Base-by-base conservation (phyloP, 2,329 filamentous ascomycete genomes). In the Colletotrichum limetticola region DNA sequence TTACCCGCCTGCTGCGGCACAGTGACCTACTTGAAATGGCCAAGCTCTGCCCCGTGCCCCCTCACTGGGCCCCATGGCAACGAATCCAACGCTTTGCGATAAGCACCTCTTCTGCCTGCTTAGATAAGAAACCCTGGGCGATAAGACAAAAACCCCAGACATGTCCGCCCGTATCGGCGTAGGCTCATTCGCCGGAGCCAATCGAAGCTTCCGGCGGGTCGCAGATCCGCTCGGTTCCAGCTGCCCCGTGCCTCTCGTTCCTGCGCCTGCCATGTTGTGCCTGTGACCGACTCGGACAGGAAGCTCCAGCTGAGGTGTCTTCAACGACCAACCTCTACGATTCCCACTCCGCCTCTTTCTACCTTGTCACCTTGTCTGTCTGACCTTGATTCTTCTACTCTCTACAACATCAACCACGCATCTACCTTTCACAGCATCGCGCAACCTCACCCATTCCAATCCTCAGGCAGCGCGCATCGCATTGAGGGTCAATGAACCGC, bases 241-340 rank as follows among this genome's bases (percentile, higher is more conserved):
- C 19, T 59, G 30, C 56, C 37, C 37, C 37, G 37, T 42, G 37
- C 37, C 37, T 42, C 37, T 35, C 32, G 37, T 42, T 42, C 37
- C 37, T 42, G 37, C 37, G 37, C 37, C 37, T 42, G 37, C 37
- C 37, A 5, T 32, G 19, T 22, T n/a, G 56, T 58, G 30, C 56
- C 30, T 58, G 56, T 58, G 55, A 28, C 55, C 30, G 26, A n/a
- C 24, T 30, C 16, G 19, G 26, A 16, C 26, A 46, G 60, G 61
- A 64, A 72, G 69, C 58, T 72, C 49, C 58, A 71, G 58, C 52
- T 72, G 69, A 71, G 58, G 52, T 72, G 69, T 59, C 70, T 64
- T 65, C 46, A 56, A 69, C 55, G 16, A 16, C 58, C 67, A 16
- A 22, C 59, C 37, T 61, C 26, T 52, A 24, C 60, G 28, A 71